Evolutionary conservation across 805 yeast species (phyloP).

Genomic region (Grigorovia humatica): DNA sequence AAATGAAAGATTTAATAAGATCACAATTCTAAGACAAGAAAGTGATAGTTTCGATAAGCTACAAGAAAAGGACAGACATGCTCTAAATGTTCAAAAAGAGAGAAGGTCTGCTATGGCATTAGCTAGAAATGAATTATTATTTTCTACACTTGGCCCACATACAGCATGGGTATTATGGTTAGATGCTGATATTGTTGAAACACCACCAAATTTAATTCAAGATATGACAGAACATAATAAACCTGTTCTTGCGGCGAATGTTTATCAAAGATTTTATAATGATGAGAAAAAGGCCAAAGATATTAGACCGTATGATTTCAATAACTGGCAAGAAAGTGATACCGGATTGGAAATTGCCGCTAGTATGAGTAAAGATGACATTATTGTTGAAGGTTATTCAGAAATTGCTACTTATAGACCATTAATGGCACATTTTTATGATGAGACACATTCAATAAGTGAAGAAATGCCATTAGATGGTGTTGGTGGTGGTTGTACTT

Average conservation of each 20-base stretch:
- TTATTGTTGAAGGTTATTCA: slow-evolving; percentile 86
- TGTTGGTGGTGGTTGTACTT: slow-evolving; percentile 94
- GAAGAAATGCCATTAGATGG: slow-evolving; percentile 86
- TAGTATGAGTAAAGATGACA: slow-evolving; percentile 73
- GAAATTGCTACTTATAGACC: slow-evolving; percentile 93
- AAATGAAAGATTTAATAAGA: slow-evolving; percentile 62
- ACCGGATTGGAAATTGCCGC: slow-evolving; percentile 70
- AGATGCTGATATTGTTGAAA: slow-evolving; percentile 88
- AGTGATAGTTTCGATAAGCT: slow-evolving; percentile 65
- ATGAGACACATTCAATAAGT: slow-evolving; percentile 47
- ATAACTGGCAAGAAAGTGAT: slow-evolving; percentile 88
- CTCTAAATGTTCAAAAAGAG: slow-evolving; percentile 72
- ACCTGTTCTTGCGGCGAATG: slow-evolving; percentile 85
- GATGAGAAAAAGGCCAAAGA: slow-evolving; percentile 42
- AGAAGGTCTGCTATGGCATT: slow-evolving; percentile 87
- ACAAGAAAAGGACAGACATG: slow-evolving; percentile 83
- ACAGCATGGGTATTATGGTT: slow-evolving; percentile 96
- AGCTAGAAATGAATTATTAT: slow-evolving; percentile 84
- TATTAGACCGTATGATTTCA: slow-evolving; percentile 86
- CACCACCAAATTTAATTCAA: slow-evolving; percentile 74
- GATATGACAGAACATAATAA: slow-evolving; percentile 79
- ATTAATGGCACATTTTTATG: slow-evolving; percentile 83
- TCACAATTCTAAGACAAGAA: slow-evolving; percentile 88
- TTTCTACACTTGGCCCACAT: slow-evolving; percentile 79
- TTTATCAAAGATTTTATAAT: slow-evolving; percentile 73